Conservation (phyloP, 169 alveolate species). For the Plasmodium blacklocki region DNA sequence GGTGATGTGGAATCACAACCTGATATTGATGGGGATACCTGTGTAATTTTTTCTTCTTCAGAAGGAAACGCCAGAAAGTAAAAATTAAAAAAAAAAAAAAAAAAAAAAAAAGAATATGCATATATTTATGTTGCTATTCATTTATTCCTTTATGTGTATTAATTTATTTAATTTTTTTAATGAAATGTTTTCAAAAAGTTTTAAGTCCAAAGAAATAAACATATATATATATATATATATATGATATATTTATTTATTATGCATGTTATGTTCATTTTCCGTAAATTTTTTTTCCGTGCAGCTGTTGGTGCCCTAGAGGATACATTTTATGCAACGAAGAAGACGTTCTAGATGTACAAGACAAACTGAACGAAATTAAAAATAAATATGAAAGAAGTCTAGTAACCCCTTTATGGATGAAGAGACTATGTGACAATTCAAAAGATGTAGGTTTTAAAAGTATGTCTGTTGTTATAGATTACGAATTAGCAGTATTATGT, state of each 20-base stretch:
- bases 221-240: not conserved
- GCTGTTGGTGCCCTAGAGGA: conserved; percentile 77
- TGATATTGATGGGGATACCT: conserved; percentile 61
- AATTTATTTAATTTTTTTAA: not conserved
- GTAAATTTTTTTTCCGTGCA: not conserved
- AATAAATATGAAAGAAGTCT: not conserved
- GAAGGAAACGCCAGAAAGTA: conserved; percentile 66
- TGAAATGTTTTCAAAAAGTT: not conserved
- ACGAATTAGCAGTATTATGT: conserved; percentile 66
- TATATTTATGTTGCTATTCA: not conserved
- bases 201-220: not conserved
- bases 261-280: not conserved
- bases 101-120: not conserved
- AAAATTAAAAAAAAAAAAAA: not conserved
- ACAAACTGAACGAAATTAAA: conserved; percentile 31
- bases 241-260: not conserved
- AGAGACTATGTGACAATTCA: conserved; percentile 61
- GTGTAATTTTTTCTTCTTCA: conserved; percentile 51
- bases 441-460: conserved; percentile 49
- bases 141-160: not conserved
- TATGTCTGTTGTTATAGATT: conserved; percentile 71
- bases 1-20: conserved; percentile 4
- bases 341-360: conserved; percentile 56
- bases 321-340: conserved; percentile 75
- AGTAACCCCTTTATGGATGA: conserved; percentile 59